phyloP scores from a whole-genome alignment of 2,329 filamentous ascomycete genomes.

The Penicillium griseofulvum region DNA sequence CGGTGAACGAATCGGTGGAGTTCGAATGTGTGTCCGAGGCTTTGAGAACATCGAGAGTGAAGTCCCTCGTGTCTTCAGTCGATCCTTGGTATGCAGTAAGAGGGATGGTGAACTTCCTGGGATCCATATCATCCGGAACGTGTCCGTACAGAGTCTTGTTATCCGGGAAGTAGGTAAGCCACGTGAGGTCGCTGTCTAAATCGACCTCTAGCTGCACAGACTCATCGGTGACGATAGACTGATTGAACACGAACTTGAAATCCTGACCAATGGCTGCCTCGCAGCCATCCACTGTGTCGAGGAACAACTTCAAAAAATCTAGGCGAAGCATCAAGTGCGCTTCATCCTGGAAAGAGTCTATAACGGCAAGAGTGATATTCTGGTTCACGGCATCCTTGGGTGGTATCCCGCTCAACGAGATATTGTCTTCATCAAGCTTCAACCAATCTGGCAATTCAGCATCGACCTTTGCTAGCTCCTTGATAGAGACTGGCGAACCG shows the following conservation, averaged over 20 bases:
- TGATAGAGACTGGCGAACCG: constrained; percentile 48
- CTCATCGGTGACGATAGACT: constrained; percentile 41
- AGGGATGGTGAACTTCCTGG: constrained; percentile 42
- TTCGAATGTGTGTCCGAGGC: constrained; percentile 18
- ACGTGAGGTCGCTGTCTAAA: constrained; percentile 42
- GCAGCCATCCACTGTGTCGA: constrained; percentile 43
- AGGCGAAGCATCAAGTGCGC: constrained; percentile 58
- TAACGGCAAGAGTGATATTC: constrained; percentile 61
- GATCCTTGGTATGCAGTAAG: constrained; percentile 45
- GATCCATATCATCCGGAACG: constrained; percentile 44
- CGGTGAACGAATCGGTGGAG: constrained; percentile 19
- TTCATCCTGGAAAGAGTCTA: constrained; percentile 59
- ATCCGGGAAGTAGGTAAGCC: constrained; percentile 51
- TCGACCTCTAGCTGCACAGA: constrained; percentile 46
- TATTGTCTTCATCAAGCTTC: constrained; percentile 59
- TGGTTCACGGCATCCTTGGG: constrained; percentile 57
- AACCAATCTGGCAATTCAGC: constrained; percentile 67
- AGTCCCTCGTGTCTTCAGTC: constrained; percentile 43
- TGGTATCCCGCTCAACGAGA: constrained; percentile 64
- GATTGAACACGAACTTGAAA: constrained; percentile 51
- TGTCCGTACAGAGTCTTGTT: constrained; percentile 49
- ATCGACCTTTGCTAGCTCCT: constrained; percentile 53
- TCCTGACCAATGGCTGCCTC: constrained; percentile 50
- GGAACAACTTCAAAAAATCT: constrained; percentile 45
- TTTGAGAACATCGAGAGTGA: constrained; percentile 41